These are phyloP conservation scores for Hamigera avellanea DNA, from an alignment of 495 filamentous ascomycete species.

Conservation along the genomic window DNA sequence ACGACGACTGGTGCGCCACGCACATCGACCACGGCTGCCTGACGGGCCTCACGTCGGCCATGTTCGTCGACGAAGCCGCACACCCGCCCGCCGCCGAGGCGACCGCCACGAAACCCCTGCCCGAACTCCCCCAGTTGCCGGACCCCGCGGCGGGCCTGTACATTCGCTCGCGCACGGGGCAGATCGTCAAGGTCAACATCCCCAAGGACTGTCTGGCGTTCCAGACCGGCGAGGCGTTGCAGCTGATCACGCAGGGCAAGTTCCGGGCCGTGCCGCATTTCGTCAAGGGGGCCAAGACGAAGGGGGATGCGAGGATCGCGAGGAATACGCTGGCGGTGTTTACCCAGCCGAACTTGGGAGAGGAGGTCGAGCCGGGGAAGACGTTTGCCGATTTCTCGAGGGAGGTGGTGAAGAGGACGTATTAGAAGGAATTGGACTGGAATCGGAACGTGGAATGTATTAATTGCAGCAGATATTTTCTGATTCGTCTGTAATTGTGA, in stretches of 20 bases:
- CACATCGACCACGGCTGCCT: constrained; percentile 91
- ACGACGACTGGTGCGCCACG: constrained; percentile 94
- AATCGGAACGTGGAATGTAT: too few relatives aligned
- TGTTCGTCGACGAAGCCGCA: constrained; percentile 79
- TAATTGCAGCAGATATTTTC: too few relatives aligned
- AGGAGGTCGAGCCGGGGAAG: constrained; percentile 63
- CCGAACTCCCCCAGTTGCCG: constrained; percentile 60
- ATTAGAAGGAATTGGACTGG: constrained; percentile 18
- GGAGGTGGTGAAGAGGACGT: constrained; percentile 73
- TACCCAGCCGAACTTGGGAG: constrained; percentile 88
- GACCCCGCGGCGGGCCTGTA: constrained; percentile 81
- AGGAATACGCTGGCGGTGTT: constrained; percentile 95
- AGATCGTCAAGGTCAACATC: constrained; percentile 77
- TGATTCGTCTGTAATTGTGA: too few relatives aligned
- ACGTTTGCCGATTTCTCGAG: constrained; percentile 83
- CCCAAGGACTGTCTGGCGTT: constrained; percentile 86
- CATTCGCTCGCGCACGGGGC: constrained; percentile 72
- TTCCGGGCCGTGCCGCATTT: constrained; percentile 96
- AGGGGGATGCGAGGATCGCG: constrained; percentile 45
- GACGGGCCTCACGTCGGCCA: constrained; percentile 85
- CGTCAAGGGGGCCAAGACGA: constrained; percentile 54
- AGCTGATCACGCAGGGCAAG: constrained; percentile 75
- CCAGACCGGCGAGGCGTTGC: constrained; percentile 86
- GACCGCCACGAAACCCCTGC: constrained; percentile 32
- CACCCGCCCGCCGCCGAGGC: constrained; percentile 23